Evolutionary conservation across 2,329 filamentous ascomycete species (phyloP).

Genomic region (Fusarium pininemorale): DNA sequence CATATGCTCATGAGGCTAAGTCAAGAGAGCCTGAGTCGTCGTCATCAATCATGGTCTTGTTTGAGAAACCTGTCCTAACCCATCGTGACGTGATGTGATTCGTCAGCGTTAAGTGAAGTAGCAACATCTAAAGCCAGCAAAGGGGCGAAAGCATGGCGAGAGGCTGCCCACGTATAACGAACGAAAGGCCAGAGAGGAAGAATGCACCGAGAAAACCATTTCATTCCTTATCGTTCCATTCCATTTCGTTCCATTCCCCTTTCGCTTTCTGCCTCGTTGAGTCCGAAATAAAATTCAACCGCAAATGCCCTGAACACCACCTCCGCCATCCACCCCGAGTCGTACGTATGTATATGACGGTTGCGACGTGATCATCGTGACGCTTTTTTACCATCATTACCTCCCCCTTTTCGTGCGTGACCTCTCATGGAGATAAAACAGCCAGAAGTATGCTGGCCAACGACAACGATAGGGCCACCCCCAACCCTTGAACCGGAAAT

Average conservation of each 20-base stretch:
- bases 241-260: background rate
- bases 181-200: slow-evolving; percentile 25
- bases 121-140: slow-evolving; percentile 38
- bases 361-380: slow-evolving; percentile 10
- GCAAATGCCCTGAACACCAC: slow-evolving; percentile 31
- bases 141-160: slow-evolving; percentile 25
- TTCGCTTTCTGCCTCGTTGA: slow-evolving; percentile 30
- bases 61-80: slow-evolving; percentile 21
- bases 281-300: slow-evolving; percentile 29
- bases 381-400: slow-evolving; percentile 31
- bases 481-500: slow-evolving; percentile 36
- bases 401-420: slow-evolving; percentile 12
- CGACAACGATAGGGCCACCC: slow-evolving; percentile 18
- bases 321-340: slow-evolving; percentile 17
- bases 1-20: slow-evolving; percentile 11
- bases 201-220: slow-evolving; percentile 14
- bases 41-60: slow-evolving; percentile 35
- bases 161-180: slow-evolving; percentile 24
- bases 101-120: background rate
- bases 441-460: slow-evolving; percentile 34
- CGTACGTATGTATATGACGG: slow-evolving; percentile 28
- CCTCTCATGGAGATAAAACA: slow-evolving; percentile 27
- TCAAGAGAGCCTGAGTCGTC: slow-evolving; percentile 16
- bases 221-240: slow-evolving; percentile 5
- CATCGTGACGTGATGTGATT: slow-evolving; percentile 11